Evolutionary conservation across 176 grass and related monocot species (phyloP), one percentile per base, ranked within the genome.

Genomic region (Dactylis glomerata): DNA sequence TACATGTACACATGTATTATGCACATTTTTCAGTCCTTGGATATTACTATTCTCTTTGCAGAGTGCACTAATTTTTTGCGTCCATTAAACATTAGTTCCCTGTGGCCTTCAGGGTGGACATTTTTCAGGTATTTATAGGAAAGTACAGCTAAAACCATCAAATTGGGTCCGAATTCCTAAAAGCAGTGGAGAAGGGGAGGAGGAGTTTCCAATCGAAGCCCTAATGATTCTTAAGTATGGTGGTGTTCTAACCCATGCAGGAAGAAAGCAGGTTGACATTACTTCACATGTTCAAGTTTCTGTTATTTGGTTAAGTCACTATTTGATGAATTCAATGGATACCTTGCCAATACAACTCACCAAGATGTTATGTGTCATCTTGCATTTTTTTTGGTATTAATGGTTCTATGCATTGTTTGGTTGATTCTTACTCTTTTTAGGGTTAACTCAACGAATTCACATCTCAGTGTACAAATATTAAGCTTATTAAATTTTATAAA

Each of bases 101-200:
- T 83, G 30, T 94, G 85, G 69, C 32, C 59, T 81, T 70, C 68
- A 97, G 95, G 95, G 95, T 87, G 95, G 95, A n/a, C 84, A 97
- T 86, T 97, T 97, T 85, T 97, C 95, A 75, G 95, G 95, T 83
- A 97, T 97, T 68, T 97, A 97, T 77, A 88, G 95, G 80, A 97
- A 97, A 92, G 95, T 95, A 34, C 92, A 97, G 70, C 47, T 97
- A 83, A 97, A 97, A 68, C 95, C 95, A 61, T 80, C 92, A 80
- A 97, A 93, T 27, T 97, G 95, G 95, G 82, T 86, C 40, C 68
- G 32, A 74, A 81, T 86, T 84, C 80, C 89, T 47, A 92, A 91
- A 83, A 85, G 47, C 84, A 91, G 88, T 41, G 83, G 89, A 69
- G 76, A 86, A 13, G 92, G 89, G 80, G 82, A 93, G 87, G 83